These are phyloP conservation scores for Monilinia fructigena DNA, from an alignment of 2,329 filamentous ascomycete genomes.

Conservation along the genomic window DNA sequence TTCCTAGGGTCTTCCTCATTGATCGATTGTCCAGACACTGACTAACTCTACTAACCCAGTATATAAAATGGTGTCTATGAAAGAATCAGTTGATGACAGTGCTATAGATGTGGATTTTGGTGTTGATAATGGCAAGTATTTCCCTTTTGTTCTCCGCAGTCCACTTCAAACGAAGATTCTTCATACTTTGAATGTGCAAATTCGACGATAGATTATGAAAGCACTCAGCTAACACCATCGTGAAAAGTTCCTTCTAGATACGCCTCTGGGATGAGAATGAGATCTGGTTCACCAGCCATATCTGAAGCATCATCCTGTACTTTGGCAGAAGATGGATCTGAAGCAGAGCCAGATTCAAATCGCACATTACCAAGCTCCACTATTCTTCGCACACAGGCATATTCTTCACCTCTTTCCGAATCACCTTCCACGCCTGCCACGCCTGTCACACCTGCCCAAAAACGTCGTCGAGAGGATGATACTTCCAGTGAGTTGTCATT, in stretches of 20 bases:
- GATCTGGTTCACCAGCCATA: neutral
- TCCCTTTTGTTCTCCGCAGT: neutral
- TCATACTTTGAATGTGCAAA: neutral
- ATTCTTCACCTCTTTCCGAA: neutral
- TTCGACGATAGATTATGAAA: no score
- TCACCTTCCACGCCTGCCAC: neutral
- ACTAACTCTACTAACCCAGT: neutral
- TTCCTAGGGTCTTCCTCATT: neutral
- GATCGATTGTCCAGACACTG: neutral
- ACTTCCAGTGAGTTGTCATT: neutral
- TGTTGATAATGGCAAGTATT: neutral
- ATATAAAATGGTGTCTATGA: neutral
- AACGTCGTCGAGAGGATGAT: neutral
- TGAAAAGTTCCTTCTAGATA: constrained; percentile 2
- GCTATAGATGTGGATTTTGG: constrained; percentile 1
- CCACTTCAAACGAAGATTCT: neutral
- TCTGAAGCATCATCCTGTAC: constrained; percentile 9
- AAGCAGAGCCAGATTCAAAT: neutral
- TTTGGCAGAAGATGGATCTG: neutral
- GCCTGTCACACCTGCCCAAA: neutral
- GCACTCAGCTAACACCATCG: neutral
- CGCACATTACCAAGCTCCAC: neutral
- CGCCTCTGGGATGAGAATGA: neutral
- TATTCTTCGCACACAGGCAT: neutral
- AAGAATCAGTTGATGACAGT: neutral